Conservation (phyloP, 2,329 filamentous ascomycete species). For the Clathrospora elynae region DNA sequence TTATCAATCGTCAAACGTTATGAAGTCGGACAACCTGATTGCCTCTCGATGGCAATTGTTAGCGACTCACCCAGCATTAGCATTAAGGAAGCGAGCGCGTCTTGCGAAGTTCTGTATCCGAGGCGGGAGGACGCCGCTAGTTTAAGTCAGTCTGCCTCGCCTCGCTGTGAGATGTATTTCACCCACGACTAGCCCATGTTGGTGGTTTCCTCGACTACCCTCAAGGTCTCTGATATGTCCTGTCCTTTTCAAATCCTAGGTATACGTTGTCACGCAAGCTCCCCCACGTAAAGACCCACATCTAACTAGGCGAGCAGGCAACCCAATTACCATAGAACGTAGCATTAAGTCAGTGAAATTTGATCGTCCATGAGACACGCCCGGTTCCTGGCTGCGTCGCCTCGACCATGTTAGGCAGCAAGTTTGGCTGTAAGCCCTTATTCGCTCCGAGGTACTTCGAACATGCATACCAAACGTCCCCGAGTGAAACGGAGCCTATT, state of each 20-base stretch:
- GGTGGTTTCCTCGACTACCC: not conserved
- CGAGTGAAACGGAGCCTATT: not conserved
- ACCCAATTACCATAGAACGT: slow-evolving; percentile 1
- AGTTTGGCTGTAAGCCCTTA: not conserved
- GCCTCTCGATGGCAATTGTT: not conserved
- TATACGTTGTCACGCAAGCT: slow-evolving; percentile 3
- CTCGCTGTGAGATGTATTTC: not conserved
- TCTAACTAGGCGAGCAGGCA: slow-evolving; percentile 7
- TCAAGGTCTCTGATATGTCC: too few species aligned
- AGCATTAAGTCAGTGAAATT: slow-evolving; percentile 11
- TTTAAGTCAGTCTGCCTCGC: slow-evolving; percentile 2
- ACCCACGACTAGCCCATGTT: slow-evolving; percentile 9
- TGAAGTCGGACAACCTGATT: too few species aligned
- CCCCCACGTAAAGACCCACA: slow-evolving; percentile 3
- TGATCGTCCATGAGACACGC: slow-evolving; percentile 7
- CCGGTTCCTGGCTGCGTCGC: not conserved
- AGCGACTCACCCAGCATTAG: not conserved
- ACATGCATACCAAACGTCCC: too few species aligned
- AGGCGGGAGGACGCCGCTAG: not conserved
- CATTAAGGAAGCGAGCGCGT: not conserved
- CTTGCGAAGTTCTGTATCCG: not conserved
- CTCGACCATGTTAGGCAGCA: not conserved
- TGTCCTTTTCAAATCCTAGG: too few species aligned
- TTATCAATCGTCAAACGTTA: too few species aligned
- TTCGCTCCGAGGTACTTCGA: not conserved